phyloP scores from a whole-genome alignment of 257 asterid species.

The Jacaranda copaia region DNA sequence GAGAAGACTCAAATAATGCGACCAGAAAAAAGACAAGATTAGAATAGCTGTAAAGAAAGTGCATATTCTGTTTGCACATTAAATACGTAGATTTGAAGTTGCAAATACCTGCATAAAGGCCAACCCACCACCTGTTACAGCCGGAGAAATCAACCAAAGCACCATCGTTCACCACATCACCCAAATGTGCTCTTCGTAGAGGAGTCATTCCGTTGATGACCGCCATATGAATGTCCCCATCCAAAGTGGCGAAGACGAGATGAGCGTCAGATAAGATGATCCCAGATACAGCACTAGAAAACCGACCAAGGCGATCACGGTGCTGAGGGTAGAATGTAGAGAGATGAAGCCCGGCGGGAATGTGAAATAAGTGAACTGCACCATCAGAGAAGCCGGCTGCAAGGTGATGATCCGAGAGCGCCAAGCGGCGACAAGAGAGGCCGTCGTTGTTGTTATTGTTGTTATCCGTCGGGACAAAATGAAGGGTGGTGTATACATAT shows the following conservation, averaged over 20 bases:
- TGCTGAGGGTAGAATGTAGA: conserved; percentile 69
- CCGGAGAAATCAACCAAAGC: conserved; percentile 86
- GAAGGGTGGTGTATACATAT: conserved; percentile 54
- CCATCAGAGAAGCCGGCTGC: conserved; percentile 90
- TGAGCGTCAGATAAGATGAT: conserved; percentile 57
- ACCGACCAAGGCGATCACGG: conserved; percentile 71
- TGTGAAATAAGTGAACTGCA: conserved; percentile 68
- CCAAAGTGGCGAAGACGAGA: conserved; percentile 69
- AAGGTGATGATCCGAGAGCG: conserved; percentile 69
- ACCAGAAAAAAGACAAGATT: not conserved
- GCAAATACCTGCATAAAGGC: conserved; percentile 77
- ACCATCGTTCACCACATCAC: conserved; percentile 83
- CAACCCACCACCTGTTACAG: conserved; percentile 87
- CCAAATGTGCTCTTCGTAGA: conserved; percentile 64
- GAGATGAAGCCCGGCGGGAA: conserved; percentile 53
- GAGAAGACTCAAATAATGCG: not conserved
- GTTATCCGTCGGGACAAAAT: conserved; percentile 53
- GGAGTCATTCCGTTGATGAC: conserved; percentile 45
- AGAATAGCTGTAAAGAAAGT: not conserved
- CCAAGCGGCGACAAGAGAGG: conserved; percentile 73
- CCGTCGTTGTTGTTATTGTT: conserved; percentile 56
- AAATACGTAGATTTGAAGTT: not conserved
- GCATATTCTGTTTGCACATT: too few species aligned
- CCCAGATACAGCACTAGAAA: conserved; percentile 72
- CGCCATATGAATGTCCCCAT: conserved; percentile 78